A percentile compares a stretch with the other conserved stretches of the same genome.
phyloP scores from a whole-genome alignment of 2,329 filamentous ascomycete genomes.

The Davidsoniella neocaledoniae region DNA sequence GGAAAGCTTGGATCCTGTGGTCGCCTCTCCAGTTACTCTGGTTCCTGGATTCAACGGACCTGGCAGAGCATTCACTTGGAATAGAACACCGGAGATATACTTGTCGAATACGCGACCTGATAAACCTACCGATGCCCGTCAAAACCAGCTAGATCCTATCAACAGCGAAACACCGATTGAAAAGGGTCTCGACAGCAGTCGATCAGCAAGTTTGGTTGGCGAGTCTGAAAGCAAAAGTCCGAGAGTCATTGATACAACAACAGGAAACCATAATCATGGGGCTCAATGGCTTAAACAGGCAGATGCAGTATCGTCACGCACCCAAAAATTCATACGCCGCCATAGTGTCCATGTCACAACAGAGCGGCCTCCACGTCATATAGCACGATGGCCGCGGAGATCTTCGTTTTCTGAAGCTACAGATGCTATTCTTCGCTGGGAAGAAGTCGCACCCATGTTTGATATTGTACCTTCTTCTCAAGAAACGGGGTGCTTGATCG shows the following conservation, averaged over 20 bases:
- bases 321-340: constrained; percentile 35
- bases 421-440: constrained; percentile 55
- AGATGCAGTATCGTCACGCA: constrained; percentile 5
- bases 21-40: constrained; percentile 12
- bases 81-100: constrained; percentile 46
- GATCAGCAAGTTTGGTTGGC: constrained; percentile 3
- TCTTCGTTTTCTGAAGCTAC: constrained; percentile 62
- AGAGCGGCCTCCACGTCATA: constrained; percentile 25
- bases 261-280: not conserved
- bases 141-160: not conserved
- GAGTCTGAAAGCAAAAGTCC: constrained; percentile 3
- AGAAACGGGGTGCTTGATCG: constrained; percentile 9
- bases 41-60: constrained; percentile 6
- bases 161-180: not conserved
- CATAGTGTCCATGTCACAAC: constrained; percentile 32
- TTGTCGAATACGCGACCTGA: constrained; percentile 15
- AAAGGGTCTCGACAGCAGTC: not conserved
- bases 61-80: constrained; percentile 42
- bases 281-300: constrained; percentile 4
- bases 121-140: not conserved
- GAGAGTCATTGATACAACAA: not conserved
- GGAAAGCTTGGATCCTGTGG: constrained; percentile 25
- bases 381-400: constrained; percentile 51
- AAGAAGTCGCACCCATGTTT: constrained; percentile 30
- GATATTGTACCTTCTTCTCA: constrained; percentile 16